Evolutionary conservation across 1,284 basidiomycete genomes (phyloP), one percentile per base, ranked within the genome.

Genomic region (Ceratobasidium sp.): DNA sequence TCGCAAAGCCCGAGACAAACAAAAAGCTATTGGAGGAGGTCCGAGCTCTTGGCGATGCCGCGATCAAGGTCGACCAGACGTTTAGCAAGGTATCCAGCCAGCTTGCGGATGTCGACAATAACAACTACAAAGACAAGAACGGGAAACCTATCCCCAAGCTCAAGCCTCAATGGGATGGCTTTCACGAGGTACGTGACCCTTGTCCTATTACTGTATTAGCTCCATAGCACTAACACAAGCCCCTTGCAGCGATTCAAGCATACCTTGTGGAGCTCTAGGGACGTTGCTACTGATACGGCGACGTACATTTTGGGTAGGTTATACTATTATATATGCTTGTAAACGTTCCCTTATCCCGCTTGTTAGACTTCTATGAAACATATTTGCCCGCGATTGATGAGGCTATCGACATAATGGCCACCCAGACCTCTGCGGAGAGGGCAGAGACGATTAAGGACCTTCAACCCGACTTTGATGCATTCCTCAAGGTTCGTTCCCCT

Each of bases 61-160:
- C 57, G 6, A 41, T 41, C 32, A 30, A 43, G 35, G 14, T 38
- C n/a, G 57, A 58, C 41, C 14, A 18, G 8, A 23, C 18, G 11
- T 58, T 58, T 43, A 23, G 13, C 57, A 38, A 18, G 21, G 57
- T 58, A 58, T 58, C 32, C 8, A 23, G 11, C 30, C 13, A 58
- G n/a, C 35, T 58, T 21, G 26, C 8, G 57, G 11, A 14, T 11
- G 38, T 58, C 21, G 57, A 58, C 35, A 23, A 38, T 32, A 58
- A 58, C 57, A 58, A 58, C 35, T 58, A 58, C 21, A 38, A 41
- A 18, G 57, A 58, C 57, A 38, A 58, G 35, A 58, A 58, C 57
- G 57, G 57, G n/a, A 58, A 41, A 7, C 57, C 57, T 16, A 9
- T 58, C 23, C 32, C 32, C 35, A 58, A 58, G 57, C 35, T 58